Conservation (phyloP, 306 rosid genomes). For the Pyrus bretschneideri region DNA sequence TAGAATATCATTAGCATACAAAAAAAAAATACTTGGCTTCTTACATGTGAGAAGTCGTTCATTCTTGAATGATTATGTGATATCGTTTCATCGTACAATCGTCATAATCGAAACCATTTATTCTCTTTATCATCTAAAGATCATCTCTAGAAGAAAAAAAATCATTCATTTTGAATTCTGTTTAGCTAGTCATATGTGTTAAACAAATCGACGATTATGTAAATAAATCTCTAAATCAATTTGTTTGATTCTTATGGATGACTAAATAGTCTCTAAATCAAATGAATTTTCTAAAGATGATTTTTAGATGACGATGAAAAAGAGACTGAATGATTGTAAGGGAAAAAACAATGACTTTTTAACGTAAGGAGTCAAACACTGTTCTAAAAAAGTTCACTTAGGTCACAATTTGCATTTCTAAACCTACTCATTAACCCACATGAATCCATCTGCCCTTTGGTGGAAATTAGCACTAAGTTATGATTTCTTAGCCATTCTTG, state of each 20-base stretch:
- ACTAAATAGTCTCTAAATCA: not conserved
- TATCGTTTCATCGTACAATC: too few relatives aligned
- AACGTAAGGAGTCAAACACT: not conserved
- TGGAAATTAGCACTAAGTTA: slow-evolving; percentile 32
- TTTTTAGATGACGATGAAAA: too few relatives aligned
- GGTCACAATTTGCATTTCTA: slow-evolving; percentile 25
- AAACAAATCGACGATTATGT: too few relatives aligned
- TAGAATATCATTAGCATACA: too few relatives aligned
- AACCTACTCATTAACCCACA: slow-evolving; percentile 47
- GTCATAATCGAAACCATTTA: not conserved
- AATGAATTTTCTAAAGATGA: not conserved
- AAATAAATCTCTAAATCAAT: not conserved
- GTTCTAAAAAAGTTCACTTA: slow-evolving; percentile 10
- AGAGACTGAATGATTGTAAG: too few relatives aligned
- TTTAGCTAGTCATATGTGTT: too few relatives aligned
- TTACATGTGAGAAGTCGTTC: not conserved
- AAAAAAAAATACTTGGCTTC: not conserved
- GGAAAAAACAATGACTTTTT: too few relatives aligned
- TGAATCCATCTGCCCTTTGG: slow-evolving; percentile 31
- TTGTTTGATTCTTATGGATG: not conserved
- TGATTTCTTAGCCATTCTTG: slow-evolving; percentile 37
- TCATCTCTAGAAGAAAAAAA: too few relatives aligned
- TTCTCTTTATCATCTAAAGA: too few relatives aligned
- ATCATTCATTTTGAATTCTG: not conserved
- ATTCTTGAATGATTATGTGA: too few relatives aligned